These are phyloP conservation scores for Diaporthe sp. DNA, from an alignment of 2,329 filamentous ascomycete genomes.

Conservation along the genomic window DNA sequence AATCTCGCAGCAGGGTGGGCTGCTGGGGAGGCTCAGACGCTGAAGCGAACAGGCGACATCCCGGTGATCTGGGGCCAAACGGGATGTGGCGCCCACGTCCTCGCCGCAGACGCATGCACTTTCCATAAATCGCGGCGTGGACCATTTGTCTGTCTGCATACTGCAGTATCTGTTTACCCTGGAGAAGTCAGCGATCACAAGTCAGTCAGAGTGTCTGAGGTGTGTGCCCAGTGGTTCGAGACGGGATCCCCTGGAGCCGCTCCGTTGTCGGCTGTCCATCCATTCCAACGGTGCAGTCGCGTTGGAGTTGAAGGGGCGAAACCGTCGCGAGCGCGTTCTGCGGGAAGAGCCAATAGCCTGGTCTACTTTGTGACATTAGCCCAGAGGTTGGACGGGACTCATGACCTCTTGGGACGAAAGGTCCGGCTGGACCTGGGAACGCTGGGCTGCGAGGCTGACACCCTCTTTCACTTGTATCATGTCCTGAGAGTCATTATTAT, in stretches of 20 bases:
- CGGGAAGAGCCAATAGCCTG: neutral
- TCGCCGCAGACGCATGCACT: conserved; percentile 4
- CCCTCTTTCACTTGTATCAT: neutral
- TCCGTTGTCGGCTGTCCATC: conserved; percentile 40
- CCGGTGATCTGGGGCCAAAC: neutral
- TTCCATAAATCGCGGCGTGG: neutral
- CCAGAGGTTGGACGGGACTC: neutral
- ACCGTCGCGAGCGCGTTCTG: neutral
- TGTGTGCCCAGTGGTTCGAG: conserved; percentile 28
- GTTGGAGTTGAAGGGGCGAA: neutral
- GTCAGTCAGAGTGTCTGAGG: neutral
- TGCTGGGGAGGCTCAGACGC: neutral
- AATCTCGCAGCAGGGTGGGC: conserved; percentile 4
- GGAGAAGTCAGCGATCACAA: neutral
- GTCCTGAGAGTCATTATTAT: too few relatives aligned
- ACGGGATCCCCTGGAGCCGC: conserved; percentile 23
- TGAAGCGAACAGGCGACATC: neutral
- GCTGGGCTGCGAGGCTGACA: neutral
- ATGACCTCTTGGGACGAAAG: neutral
- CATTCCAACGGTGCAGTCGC: conserved; percentile 1
- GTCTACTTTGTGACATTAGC: neutral
- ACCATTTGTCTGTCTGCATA: neutral
- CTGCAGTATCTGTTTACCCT: neutral
- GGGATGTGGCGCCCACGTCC: conserved; percentile 3
- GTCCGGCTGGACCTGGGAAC: neutral